Conservation (phyloP, 2,329 filamentous ascomycete genomes). For the Penicillium sp. region DNA sequence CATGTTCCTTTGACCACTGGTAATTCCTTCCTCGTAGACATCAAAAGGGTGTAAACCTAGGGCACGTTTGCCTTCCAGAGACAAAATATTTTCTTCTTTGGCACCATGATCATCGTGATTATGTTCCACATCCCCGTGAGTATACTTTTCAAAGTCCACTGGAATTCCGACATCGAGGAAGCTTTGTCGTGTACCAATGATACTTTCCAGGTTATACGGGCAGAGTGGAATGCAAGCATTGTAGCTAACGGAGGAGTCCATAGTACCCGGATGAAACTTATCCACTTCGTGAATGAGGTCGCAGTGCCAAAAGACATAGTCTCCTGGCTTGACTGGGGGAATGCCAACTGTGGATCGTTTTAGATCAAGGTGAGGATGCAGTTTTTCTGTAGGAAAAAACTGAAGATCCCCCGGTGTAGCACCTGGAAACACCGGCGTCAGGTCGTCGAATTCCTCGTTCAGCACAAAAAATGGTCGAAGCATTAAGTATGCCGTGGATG, state of each 20-base stretch:
- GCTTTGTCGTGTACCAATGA: slow-evolving; percentile 14
- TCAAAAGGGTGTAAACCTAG: slow-evolving; percentile 19
- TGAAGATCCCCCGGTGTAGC: slow-evolving; percentile 18
- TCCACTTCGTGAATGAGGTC: slow-evolving; percentile 24
- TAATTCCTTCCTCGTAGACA: slow-evolving; percentile 17
- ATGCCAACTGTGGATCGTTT: slow-evolving; percentile 19
- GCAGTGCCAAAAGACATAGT: slow-evolving; percentile 26
- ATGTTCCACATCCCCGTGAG: slow-evolving; percentile 9
- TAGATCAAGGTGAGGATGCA: slow-evolving; percentile 18
- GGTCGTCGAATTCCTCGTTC: slow-evolving; percentile 19
- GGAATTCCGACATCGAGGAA: slow-evolving; percentile 16
- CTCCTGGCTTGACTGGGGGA: slow-evolving; percentile 19
- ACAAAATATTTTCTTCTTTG: slow-evolving; percentile 17
- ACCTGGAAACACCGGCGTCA: slow-evolving; percentile 18
- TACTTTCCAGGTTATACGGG: slow-evolving; percentile 19
- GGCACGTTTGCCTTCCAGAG: slow-evolving; percentile 15
- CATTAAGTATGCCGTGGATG: slow-evolving; percentile 21
- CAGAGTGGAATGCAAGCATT: slow-evolving; percentile 20
- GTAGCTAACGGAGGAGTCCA: slow-evolving; percentile 23
- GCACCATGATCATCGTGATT: slow-evolving; percentile 17
- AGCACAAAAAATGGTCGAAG: slow-evolving; percentile 19
- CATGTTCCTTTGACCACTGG: slow-evolving; percentile 17
- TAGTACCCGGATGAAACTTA: slow-evolving; percentile 17
- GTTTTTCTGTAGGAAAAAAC: slow-evolving; percentile 17
- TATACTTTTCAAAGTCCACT: slow-evolving; percentile 14